Percentiles rank a stretch among this genome's conserved stretches.
phyloP scores from a whole-genome alignment of 441 rosid genomes.

The Cnidoscolus chayamansa region DNA sequence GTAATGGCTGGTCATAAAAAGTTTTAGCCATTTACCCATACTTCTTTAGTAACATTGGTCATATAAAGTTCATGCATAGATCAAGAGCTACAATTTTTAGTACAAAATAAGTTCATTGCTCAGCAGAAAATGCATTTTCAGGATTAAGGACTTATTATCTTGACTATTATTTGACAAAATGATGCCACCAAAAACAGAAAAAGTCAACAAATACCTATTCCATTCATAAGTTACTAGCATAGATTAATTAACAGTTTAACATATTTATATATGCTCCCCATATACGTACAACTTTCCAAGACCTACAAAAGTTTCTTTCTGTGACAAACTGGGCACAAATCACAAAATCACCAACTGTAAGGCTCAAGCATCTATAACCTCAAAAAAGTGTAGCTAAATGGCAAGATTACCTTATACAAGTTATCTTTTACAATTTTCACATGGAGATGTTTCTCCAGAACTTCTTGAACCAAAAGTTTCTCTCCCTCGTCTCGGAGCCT shows the following conservation, averaged over 20 bases:
- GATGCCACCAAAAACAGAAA: not conserved
- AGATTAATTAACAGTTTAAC: not conserved
- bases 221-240: not conserved
- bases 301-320: not conserved
- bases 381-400: slow-evolving; percentile 11
- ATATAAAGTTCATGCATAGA: not conserved
- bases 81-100: not conserved
- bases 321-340: not conserved
- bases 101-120: not conserved
- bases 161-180: not conserved
- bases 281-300: not conserved
- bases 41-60: not conserved
- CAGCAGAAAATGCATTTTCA: not conserved
- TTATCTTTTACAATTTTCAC: slow-evolving; percentile 57
- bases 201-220: not conserved
- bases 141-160: not conserved
- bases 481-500: slow-evolving; percentile 89
- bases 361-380: slow-evolving; percentile 1
- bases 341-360: not conserved
- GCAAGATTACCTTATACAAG: slow-evolving; percentile 62
- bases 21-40: not conserved
- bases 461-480: slow-evolving; percentile 74
- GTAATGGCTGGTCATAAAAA: not conserved
- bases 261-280: not conserved
- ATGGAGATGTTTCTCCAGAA: slow-evolving; percentile 68